Conservation (phyloP, 306 rosid species). For the Dryas octopetala region DNA sequence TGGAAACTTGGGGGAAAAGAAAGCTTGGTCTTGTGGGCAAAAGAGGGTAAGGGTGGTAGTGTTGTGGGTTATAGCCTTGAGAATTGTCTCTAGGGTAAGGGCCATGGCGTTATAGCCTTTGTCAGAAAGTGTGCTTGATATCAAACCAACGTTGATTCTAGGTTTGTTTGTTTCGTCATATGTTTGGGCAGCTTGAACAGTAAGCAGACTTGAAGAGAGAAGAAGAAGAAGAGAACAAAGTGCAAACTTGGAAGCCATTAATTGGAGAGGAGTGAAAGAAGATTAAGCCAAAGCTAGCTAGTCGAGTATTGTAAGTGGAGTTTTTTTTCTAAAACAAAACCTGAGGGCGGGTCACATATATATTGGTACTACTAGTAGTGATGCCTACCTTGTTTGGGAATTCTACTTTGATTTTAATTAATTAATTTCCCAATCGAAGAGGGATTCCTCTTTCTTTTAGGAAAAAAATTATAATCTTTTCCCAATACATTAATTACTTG, state of each 20-base stretch:
- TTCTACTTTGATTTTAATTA: too few species aligned
- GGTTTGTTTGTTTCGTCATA: background rate
- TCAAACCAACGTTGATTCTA: background rate
- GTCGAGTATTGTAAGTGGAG: background rate
- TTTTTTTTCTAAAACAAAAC: too few species aligned
- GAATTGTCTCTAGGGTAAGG: background rate
- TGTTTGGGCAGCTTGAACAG: background rate
- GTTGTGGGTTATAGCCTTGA: background rate
- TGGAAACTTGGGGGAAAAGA: slow-evolving; percentile 8
- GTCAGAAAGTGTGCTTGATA: background rate
- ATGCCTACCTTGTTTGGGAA: too few species aligned
- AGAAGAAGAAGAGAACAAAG: background rate
- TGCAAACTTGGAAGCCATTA: slow-evolving; percentile 1
- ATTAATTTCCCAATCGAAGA: too few species aligned
- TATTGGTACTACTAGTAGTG: too few species aligned
- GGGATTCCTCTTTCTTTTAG: too few species aligned
- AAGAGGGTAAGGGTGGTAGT: slow-evolving; percentile 1
- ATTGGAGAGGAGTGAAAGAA: background rate
- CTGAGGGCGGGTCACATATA: too few species aligned
- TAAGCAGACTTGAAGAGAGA: background rate
- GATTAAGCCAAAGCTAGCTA: background rate
- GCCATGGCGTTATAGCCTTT: background rate
- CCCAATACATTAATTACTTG: too few species aligned
- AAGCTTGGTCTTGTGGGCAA: slow-evolving; percentile 5
- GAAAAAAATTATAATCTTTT: too few species aligned